Base-by-base conservation (phyloP, 2,329 filamentous ascomycete genomes). In the Annulohypoxylon truncatum region DNA sequence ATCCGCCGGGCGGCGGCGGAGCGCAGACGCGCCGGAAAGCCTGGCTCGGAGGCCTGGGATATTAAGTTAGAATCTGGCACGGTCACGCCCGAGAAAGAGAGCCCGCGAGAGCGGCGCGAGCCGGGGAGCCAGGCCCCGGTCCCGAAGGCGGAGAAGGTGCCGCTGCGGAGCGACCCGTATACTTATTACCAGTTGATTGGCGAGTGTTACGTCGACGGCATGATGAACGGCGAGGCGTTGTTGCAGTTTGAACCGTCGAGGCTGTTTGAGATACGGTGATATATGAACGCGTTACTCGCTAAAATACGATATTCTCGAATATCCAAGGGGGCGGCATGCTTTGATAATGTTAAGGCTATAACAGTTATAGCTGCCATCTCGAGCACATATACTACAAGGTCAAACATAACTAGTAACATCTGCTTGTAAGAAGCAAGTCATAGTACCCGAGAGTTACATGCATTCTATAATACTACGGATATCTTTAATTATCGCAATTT, bases 161-260 rank as follows among this genome's bases (percentile, higher is more conserved):
- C 28, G 7, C 38, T 54, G 15, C 28, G 42, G 28, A 66, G 57
- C 22, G 53, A 55, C 2, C 59, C 58, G 4, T 28, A 50, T 9
- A 55, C 38, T 1, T 60, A 59, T 12, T 58, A 67, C 50, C 51
- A 61, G 28, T 56, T 64, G 8, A 64, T 64, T 15, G 60, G 64
- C n/a, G 64, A 67, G 44, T 64, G 59, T 12, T 64, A 67, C 15
- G 53, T 64, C 10, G 59, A 67, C 18, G 64, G 60, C 10, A 60
- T 64, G 54, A 67, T 64, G 64, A 64, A 63, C 20, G 50, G 64
- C 13, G 60, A 64, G 20, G 64, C 64, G 9, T 31, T 67, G 9
- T 29, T 24, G 26, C 28, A 46, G 9, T 35, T 24, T 8, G 9
- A 48, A 2, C 26, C 38, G 20, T 58, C 52, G 8, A 54, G 15